Percentiles rank a stretch among this genome's conserved stretches.
These are phyloP conservation scores for Quercus berberidifolia DNA, from an alignment of 306 rosid species.

Conservation along the genomic window DNA sequence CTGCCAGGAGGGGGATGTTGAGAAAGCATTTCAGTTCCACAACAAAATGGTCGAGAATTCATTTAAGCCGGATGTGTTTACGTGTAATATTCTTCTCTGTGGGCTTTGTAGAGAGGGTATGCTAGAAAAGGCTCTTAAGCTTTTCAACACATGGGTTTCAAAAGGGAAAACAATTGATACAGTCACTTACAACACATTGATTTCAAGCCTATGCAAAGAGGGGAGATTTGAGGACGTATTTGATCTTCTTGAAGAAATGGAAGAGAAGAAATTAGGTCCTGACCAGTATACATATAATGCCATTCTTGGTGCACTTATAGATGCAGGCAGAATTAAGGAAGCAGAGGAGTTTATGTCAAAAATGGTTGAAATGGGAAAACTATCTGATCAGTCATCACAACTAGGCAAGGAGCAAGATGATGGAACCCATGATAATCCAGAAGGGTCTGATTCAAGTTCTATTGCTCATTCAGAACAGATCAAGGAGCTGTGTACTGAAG, in stretches of 20 bases:
- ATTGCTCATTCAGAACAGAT: slow-evolving; percentile 53
- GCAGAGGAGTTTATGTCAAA: slow-evolving; percentile 54
- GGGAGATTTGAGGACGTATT: slow-evolving; percentile 62
- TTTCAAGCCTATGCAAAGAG: slow-evolving; percentile 72
- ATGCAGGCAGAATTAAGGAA: slow-evolving; percentile 57
- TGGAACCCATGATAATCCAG: slow-evolving; percentile 25
- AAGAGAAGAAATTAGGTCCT: slow-evolving; percentile 53
- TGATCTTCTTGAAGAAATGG: slow-evolving; percentile 64
- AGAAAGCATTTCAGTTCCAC: slow-evolving; percentile 81
- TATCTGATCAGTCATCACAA: slow-evolving; percentile 16
- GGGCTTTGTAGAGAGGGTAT: slow-evolving; percentile 71
- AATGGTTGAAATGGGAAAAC: slow-evolving; percentile 44
- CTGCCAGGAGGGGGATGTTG: slow-evolving; percentile 67
- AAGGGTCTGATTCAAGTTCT: slow-evolving; percentile 40
- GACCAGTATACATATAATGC: slow-evolving; percentile 62
- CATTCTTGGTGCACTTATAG: slow-evolving; percentile 47
- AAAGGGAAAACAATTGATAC: slow-evolving; percentile 55
- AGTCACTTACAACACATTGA: slow-evolving; percentile 83
- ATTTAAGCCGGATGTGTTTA: slow-evolving; percentile 66
- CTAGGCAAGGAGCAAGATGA: slow-evolving; percentile 25
- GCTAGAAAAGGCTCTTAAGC: slow-evolving; percentile 75
- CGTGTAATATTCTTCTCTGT: slow-evolving; percentile 73
- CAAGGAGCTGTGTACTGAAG: slow-evolving; percentile 54
- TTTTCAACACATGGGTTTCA: slow-evolving; percentile 62
- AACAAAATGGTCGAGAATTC: slow-evolving; percentile 65